Evolutionary conservation across 345 rosid species (phyloP), one percentile per base, ranked within the genome.

Genomic region (Trapa bicornis): DNA sequence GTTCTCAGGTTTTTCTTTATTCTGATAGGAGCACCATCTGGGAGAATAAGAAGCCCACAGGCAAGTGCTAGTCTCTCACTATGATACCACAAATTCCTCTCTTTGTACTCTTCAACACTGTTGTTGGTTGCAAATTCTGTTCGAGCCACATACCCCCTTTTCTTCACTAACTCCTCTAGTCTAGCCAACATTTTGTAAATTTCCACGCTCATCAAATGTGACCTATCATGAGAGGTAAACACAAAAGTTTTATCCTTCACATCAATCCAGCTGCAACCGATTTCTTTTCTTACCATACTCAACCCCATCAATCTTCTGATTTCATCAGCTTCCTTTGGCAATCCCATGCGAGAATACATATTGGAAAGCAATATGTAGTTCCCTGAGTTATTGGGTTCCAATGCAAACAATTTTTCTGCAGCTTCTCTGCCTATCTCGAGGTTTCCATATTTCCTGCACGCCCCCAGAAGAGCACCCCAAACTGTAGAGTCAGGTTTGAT

Each of bases 51-150:
- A 50, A 80, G 75, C 63, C 78, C 74, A 42, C 74, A 77, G 47
- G 79, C 80, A 52, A 82, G 80, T 43, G 85, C 78, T 47, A 77
- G 66, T 74, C 70, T 77, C 80, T 82, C 81, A 36, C 82, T 81
- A 61, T 81, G 85, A 78, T 72, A 38, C 85, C 82, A 81, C 70
- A 78, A 72, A 74, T 68, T 74, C 48, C 70, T 70, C 69, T 76
- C 80, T 65, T 76, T 77, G 60, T 42, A 65, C 22, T 35, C 75
- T 58, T 67, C 81, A 0, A 67, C 35, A 32, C 68, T 66, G 65
- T 76, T 66, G 65, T 76, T 81, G 9, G 76, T 64, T 37, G 76
- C 75, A 47, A 64, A 76, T 50, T 68, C 70, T 0, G 45, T 71
- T 63, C 74, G 75, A 70, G 79, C 77, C 61, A 63, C 36, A 62